Evolutionary conservation across 1,139 yeast species (phyloP).

Genomic region (Scheffersomyces parashehatae): DNA sequence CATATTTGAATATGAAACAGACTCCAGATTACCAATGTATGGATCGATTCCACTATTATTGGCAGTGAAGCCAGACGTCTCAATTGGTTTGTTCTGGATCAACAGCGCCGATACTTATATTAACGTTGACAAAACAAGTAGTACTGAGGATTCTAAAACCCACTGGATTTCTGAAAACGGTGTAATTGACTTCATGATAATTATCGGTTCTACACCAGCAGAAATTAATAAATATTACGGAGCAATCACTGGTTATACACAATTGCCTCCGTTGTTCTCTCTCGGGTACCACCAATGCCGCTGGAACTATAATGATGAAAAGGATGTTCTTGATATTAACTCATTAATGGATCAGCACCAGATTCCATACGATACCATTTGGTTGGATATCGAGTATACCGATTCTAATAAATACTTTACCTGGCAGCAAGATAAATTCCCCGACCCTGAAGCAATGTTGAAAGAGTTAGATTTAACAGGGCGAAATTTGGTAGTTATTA

Average conservation of each 20-base stretch:
- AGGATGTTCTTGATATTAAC: constrained; percentile 74
- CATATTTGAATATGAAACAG: constrained; percentile 85
- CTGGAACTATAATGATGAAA: constrained; percentile 92
- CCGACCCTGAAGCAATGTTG: constrained; percentile 71
- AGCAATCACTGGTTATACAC: constrained; percentile 69
- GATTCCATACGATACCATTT: constrained; percentile 88
- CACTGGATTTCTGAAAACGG: constrained; percentile 98
- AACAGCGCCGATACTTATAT: constrained; percentile 92
- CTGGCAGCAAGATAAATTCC: constrained; percentile 78
- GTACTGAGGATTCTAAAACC: constrained; percentile 36
- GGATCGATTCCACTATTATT: constrained; percentile 90
- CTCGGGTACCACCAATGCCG: constrained; percentile 87
- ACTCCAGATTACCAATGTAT: constrained; percentile 86
- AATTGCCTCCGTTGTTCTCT: constrained; percentile 77
- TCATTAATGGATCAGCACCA: constrained; percentile 67
- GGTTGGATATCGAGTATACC: constrained; percentile 95
- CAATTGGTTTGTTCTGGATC: constrained; percentile 87
- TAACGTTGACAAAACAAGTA: constrained; percentile 54
- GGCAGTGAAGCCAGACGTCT: constrained; percentile 57
- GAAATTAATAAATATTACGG: constrained; percentile 67
- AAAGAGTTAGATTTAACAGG: constrained; percentile 65
- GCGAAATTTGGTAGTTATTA: constrained; percentile 77
- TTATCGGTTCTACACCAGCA: constrained; percentile 63
- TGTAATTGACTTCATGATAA: constrained; percentile 68
- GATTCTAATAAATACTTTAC: constrained; percentile 86